Evolutionary conservation across 2,329 filamentous ascomycete species (phyloP), one percentile per base, ranked within the genome.

Genomic region (Diaporthe helianthi): DNA sequence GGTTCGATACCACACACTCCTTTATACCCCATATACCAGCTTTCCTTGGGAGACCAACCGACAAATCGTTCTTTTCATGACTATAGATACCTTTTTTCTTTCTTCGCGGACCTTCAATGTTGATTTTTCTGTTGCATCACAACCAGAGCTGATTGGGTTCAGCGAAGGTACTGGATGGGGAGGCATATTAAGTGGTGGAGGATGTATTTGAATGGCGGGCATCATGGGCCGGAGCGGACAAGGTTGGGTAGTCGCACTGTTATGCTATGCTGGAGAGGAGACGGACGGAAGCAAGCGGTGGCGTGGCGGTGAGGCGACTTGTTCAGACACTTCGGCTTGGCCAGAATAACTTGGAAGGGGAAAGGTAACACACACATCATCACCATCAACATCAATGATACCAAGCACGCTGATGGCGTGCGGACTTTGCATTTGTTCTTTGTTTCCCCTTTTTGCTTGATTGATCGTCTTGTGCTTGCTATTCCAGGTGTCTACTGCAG

Each of bases 1-100:
- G 54, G 44, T 69, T 69, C 51, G 67, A 69, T 71, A 71, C 54
- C 67, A 71, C 67, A 71, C 69, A 58, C 69, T 71, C 69, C 55
- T 71, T 71, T 69, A 66, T 66, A 65, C 67, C 67, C 67, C 61
- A 58, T 53, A 49, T 65, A 53, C 54, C 44, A 55, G 52, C 52
- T 53, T 68, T 51, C 17, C 53, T 64, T 60, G 67, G 67, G 52
- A 38, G 29, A 67, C 67, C 63, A 52, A 69, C 69, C 67, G 49
- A 54, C 38, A 65, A 64, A 60, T 51, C 69, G 24, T 47, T 71
- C 63, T 22, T 64, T 67, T 67, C 65, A 58, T 69, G 31, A 71
- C 24, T 29, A 60, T 68, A 71, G 60, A 69, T 55, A 65, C 52
- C 52, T 55, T 36, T n/a, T 66, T 53, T 44, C 31, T 52, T 31